These are phyloP conservation scores for Monascus purpureus DNA, from an alignment of 495 filamentous ascomycete genomes.

Conservation along the genomic window DNA sequence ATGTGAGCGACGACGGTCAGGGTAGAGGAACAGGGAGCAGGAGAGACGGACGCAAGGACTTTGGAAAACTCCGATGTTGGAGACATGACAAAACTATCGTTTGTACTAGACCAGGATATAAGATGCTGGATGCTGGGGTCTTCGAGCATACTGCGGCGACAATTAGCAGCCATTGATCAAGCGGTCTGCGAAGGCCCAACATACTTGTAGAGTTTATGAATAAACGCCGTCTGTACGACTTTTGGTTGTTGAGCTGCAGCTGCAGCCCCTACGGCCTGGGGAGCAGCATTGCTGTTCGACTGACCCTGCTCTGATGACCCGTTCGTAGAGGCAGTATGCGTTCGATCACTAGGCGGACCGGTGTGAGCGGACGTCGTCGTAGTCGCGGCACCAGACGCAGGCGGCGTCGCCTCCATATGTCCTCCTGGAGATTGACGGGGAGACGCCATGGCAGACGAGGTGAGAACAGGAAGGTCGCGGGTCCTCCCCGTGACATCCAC, in stretches of 20 bases:
- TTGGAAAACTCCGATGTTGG: slow-evolving; percentile 96
- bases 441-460: slow-evolving; percentile 19
- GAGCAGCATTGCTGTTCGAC: slow-evolving; percentile 21
- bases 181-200: slow-evolving; percentile 12
- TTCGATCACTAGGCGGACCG: slow-evolving; percentile 34
- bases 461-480: slow-evolving; percentile 33
- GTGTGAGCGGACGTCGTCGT: slow-evolving; percentile 24
- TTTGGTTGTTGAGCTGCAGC: slow-evolving; percentile 90
- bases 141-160: slow-evolving; percentile 71
- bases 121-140: slow-evolving; percentile 84
- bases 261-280: slow-evolving; percentile 48
- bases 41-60: slow-evolving; percentile 71
- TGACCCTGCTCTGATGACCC: slow-evolving; percentile 17
- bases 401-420: slow-evolving; percentile 38
- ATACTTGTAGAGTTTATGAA: slow-evolving; percentile 98
- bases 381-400: slow-evolving; percentile 24
- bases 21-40: slow-evolving; percentile 5
- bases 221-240: slow-evolving; percentile 97
- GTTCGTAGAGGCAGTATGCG: slow-evolving; percentile 24
- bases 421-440: slow-evolving; percentile 24
- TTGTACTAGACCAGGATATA: slow-evolving; percentile 86
- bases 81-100: slow-evolving; percentile 97
- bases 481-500: slow-evolving; percentile 24
- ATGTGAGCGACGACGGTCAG: slow-evolving; percentile 11
- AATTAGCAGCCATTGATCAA: slow-evolving; percentile 4